Base-by-base conservation (phyloP, 441 rosid species). In the Pelargonium fulgidum region DNA sequence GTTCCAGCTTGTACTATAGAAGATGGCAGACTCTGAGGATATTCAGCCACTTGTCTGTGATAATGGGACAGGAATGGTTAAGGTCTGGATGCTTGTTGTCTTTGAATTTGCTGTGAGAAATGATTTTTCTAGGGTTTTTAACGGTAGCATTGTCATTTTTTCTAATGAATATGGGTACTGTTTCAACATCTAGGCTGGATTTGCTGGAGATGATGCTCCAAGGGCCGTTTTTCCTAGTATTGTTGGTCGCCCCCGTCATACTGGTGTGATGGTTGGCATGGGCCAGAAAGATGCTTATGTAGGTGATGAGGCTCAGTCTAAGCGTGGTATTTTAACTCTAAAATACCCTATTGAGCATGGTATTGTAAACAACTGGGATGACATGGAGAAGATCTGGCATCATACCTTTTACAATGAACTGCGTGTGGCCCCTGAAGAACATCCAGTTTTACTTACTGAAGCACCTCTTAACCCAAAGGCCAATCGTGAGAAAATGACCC, bases 391-490 rank as follows among this genome's bases (percentile, higher is more conserved):
- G 70, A 73, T 74, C 6, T 76, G 85, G 82, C 75, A 82, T 78
- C 79, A 84, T 80, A 75, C 84, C 52, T 73, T 82, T 81, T 80
- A 82, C 79, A 82, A 84, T 26, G 91, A 87, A 82, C 89, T 85
- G 29, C 91, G 87, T 70, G 85, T 87, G 50, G 74, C 86, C 54
- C 87, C 91, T 14, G 89, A 87, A 70, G 91, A 87, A 70, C 91
- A 87, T 72, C 91, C 91, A 0, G 87, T 87, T 2, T 89, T 87
- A 42, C 87, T 87, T 64, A 85, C 89, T 0, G 91, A 87, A 70
- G 89, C 91, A 62, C 89, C 91, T 14, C 85, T 87, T 64, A 86
- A 87, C 76, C 91, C 91, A n/a, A 87, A 85, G 78, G 87, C 89
- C 62, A 87, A 87, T 64, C 77, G 91, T 70, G 92, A 85, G 80